Base-by-base conservation (phyloP, 2,329 filamentous ascomycete genomes). In the Gliomastix tumulicola region DNA sequence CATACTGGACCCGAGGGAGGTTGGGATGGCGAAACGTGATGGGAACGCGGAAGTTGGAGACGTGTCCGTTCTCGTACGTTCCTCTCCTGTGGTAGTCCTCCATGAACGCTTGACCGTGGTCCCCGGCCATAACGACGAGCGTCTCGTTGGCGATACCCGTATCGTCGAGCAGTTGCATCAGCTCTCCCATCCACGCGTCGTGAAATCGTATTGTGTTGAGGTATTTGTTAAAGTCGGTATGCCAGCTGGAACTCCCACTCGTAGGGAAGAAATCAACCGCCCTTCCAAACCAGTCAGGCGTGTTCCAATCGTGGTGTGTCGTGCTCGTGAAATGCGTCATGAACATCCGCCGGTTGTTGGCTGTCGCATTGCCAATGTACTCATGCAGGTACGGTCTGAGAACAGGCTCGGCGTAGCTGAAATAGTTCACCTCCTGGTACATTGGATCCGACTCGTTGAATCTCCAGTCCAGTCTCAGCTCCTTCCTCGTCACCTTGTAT, bases 81-180 rank as follows among this genome's bases (percentile, higher is more conserved):
- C 57, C 60, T n/a, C 54, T 55, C 4, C 53, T 50, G 12, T 50
- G 50, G 4, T 51, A 46, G 39, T 66, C 63, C 46, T 65, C 59
- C 22, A 53, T 44, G 41, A 68, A 67, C 8, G 63, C 58, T 43
- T 62, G 58, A 30, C 62, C 62, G 45, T 55, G 55, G 43, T 69
- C 66, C n/a, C 66, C 66, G 6, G 66, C 56, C 13, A 68, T 46
- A 3, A 69, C 60, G 2, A 69, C 59, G 6, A 69, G 49, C 7
- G 65, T 69, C 41, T 63, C 56, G 38, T 68, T 59, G 13, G 62
- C 56, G 13, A 68, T 60, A 17, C 60, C 63, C 4, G 56, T 45
- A 21, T 68, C 59, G 19, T 69, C 62, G 7, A 68, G 51, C 37
- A 66, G 39, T 32, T 55, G 45, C 43, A 66, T 51, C 15, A 65